Evolutionary conservation across 345 rosid species (phyloP).

Genomic region (Citrus medica): DNA sequence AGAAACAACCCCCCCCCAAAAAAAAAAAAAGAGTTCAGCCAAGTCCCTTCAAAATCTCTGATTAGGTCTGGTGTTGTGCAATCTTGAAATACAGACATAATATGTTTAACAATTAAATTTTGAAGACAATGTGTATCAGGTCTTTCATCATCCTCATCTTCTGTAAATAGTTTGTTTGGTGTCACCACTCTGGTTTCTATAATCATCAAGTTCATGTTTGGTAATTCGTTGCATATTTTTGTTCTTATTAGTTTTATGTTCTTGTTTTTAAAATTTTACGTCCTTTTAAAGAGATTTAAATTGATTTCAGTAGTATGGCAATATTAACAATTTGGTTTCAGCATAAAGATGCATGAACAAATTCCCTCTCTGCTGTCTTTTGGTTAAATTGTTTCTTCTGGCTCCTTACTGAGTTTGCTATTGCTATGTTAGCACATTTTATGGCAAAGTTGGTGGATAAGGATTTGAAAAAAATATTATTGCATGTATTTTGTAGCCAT

Average conservation of each 20-base stretch:
- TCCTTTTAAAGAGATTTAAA: not conserved
- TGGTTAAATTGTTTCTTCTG: not conserved
- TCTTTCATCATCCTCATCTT: not conserved
- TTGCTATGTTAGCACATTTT: not conserved
- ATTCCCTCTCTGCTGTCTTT: not conserved
- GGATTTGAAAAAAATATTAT: not conserved
- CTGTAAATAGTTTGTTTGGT: not conserved
- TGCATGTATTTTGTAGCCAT: conserved; percentile 57
- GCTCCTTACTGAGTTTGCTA: not conserved
- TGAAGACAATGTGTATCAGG: not conserved
- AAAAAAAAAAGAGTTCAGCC: not conserved
- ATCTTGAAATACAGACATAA: not conserved
- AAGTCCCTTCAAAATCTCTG: not conserved
- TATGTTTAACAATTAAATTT: not conserved
- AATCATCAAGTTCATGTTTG: not conserved
- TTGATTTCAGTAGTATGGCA: not conserved
- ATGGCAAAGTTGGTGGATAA: not conserved
- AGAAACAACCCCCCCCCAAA: too few species aligned
- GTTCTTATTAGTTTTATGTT: not conserved
- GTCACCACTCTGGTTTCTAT: not conserved
- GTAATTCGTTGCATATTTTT: not conserved
- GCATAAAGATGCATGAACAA: not conserved
- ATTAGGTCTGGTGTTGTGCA: not conserved
- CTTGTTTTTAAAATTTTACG: not conserved
- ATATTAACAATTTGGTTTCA: not conserved